Percentiles rank a stretch among this genome's conserved stretches.
Conservation (phyloP, 169 alveolate genomes). For the Plasmodium billcollinsi region DNA sequence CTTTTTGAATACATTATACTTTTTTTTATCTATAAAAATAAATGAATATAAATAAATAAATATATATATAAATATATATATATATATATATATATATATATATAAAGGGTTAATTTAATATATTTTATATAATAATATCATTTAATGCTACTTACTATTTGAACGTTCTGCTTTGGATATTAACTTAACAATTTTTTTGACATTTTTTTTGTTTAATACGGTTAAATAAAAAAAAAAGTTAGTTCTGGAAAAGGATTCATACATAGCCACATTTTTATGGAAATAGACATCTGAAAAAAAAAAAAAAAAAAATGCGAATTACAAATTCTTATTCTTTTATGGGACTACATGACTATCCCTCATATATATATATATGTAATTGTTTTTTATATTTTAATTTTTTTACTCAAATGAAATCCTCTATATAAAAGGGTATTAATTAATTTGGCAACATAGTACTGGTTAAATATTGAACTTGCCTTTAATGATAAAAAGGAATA, state of each 20-base stretch:
- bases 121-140: neutral
- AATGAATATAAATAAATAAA: neutral
- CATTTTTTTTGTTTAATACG: slow-evolving; percentile 48
- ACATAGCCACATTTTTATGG: slow-evolving; percentile 51
- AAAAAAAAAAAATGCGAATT: neutral
- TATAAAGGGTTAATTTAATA: no score
- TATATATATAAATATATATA: neutral
- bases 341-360: no score
- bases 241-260: slow-evolving; percentile 70
- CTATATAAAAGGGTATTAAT: slow-evolving; percentile 47
- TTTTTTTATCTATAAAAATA: slow-evolving; percentile 27
- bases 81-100: neutral
- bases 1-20: slow-evolving; percentile 49
- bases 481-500: slow-evolving; percentile 65
- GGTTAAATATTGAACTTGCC: slow-evolving; percentile 74
- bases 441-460: slow-evolving; percentile 44
- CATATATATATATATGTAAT: neutral
- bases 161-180: slow-evolving; percentile 23
- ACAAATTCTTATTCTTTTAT: no score
- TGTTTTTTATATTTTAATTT: neutral
- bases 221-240: slow-evolving; percentile 53
- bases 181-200: slow-evolving; percentile 29
- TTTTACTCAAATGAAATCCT: slow-evolving; percentile 46
- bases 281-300: slow-evolving; percentile 49
- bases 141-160: slow-evolving; percentile 20